phyloP scores from a whole-genome alignment of 148 eudicot species.

The Rhododendron ovatum region DNA sequence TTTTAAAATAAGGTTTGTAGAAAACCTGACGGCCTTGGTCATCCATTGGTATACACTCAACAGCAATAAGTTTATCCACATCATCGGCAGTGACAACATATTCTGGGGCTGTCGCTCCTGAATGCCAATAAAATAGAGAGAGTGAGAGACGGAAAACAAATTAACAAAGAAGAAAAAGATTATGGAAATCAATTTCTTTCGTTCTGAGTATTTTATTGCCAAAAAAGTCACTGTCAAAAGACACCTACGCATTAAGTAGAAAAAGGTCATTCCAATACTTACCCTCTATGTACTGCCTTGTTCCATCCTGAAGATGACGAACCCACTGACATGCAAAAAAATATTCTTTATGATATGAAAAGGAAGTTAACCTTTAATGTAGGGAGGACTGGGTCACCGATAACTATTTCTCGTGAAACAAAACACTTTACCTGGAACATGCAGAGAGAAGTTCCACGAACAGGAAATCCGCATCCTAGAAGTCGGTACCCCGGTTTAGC shows the following conservation, averaged over 20 bases:
- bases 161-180: not conserved
- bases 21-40: slow-evolving; percentile 86
- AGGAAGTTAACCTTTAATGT: slow-evolving; percentile 3
- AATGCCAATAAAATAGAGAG: not conserved
- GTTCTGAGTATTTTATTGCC: not conserved
- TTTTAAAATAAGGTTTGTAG: not conserved
- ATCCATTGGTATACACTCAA: slow-evolving; percentile 99
- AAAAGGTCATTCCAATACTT: slow-evolving; percentile 8
- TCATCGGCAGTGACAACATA: slow-evolving; percentile 97
- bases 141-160: not conserved
- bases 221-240: not conserved
- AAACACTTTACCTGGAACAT: slow-evolving; percentile 67
- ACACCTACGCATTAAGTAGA: not conserved
- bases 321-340: slow-evolving; percentile 59
- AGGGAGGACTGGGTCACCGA: not conserved
- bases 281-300: slow-evolving; percentile 89
- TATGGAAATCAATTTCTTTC: slow-evolving; percentile 5
- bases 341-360: slow-evolving; percentile 1
- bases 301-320: slow-evolving; percentile 96
- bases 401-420: not conserved
- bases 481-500: slow-evolving; percentile 76
- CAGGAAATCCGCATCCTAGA: slow-evolving; percentile 85
- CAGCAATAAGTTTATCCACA: slow-evolving; percentile 88
- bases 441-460: slow-evolving; percentile 85
- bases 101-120: slow-evolving; percentile 98